Evolutionary conservation across 2,329 filamentous ascomycete species (phyloP), one percentile per base, ranked within the genome.

Genomic region (Colletotrichum lentis): DNA sequence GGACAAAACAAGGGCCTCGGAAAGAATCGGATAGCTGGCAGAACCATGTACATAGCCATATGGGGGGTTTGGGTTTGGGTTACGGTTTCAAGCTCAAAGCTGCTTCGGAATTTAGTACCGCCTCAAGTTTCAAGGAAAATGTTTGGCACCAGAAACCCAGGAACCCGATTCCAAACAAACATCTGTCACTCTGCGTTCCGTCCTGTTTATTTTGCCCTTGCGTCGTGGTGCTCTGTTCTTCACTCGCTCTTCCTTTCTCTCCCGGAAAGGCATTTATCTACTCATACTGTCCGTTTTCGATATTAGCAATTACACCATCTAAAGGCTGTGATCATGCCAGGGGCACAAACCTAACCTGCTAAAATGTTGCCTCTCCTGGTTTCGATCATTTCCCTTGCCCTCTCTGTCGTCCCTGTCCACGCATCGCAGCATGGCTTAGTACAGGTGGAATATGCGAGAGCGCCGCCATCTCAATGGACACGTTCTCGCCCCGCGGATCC

Each of bases 381-480:
- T n/a, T 16, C 55, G 2, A 24, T 50, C 3, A 7, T 56, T 20
- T 2, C 43, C 24, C 3, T 63, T 37, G 22, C 12, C 10, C 27
- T 39, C 7, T 27, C 27, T 4, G 37, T 14, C 5, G 7, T 6
- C 1, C 39, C 37, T 12, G 20, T 22, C 14, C 35, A 53, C 4
- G 60, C 39, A 14, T 24, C 37, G 4, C 20, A 14, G 12, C 39
- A 14, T 2, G 46, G 53, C 11, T 35, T 35, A 12, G 39, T 64
- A 2, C 46, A 64, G 22, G 39, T 67, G 2, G 64, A 67, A 35
- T 57, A 53, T 49, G 20, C 12, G 22, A 46, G 27, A 7, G 11
- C 35, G 14, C 44, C 47, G 10, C 60, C 64, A 39, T 5, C 53
- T 5, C 44, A 39, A 37, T 67, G 60, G 64, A 41, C 18, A 31